Evolutionary conservation across 257 asterid species (phyloP), one percentile per base, ranked within the genome.

Genomic region (Capsicum rhomboideum): DNA sequence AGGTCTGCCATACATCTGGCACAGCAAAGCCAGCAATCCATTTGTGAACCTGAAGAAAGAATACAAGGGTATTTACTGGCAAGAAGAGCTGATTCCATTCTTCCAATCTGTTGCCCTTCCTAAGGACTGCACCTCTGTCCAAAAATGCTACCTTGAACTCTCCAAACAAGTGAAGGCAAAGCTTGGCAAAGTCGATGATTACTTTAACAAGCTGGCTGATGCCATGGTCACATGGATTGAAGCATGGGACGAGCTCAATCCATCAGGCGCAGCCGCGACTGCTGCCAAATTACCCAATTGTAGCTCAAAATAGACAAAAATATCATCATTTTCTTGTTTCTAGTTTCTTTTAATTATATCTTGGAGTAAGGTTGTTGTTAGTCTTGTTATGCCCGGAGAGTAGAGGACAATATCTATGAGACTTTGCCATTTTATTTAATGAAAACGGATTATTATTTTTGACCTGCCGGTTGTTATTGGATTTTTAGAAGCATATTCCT

Each of bases 1-100:
- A 6, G 90, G 90, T 20, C 86, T 91, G 67, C 94, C 94, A 18
- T 91, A 91, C 89, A 91, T 90, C 12, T 92, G 95, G 95, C 95
- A 92, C 89, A 92, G 95, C 92, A 92, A 92, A 80, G 95, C 95
- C 2, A 92, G 95, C 89, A 92, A 92, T 54, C 95, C 95, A 0
- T 92, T 92, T 58, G 95, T 92, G 85, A 92, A 92, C 90, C 90
- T 92, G 2, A 92, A 87, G 87, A 92, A 92, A 66, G 95, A 92
- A 84, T 92, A 92, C 91, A 92, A 92, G 42, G 95, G 95, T 29
- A 92, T 92, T 74, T 92, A 90, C 77, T 92, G 95, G 95, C 95
- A 92, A 88, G 95, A 92, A 87, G 92, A 89, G 83, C 74, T 92
- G 68, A 92, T 92, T 64, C 95, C 95, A 6, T 92, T 92, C 86